These are phyloP conservation scores for Jackrogersella multiformis DNA, from an alignment of 495 filamentous ascomycete species.

Conservation along the genomic window DNA sequence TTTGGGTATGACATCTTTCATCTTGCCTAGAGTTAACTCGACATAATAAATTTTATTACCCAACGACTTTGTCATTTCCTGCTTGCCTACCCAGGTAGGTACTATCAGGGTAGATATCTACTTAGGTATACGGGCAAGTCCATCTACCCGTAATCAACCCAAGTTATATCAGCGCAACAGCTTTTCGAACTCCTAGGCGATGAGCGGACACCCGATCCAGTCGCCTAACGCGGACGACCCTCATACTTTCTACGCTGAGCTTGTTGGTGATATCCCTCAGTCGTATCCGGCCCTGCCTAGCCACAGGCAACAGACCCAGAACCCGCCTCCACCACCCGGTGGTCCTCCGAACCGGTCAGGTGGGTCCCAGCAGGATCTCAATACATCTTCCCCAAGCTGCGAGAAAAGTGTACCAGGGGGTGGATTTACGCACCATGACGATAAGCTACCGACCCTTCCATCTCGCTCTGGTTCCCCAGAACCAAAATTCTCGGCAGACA, in stretches of 20 bases:
- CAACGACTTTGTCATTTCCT: not conserved
- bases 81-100: not conserved
- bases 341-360: slow-evolving; percentile 18
- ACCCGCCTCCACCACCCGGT: slow-evolving; percentile 27
- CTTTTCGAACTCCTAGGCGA: not conserved
- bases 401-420: not conserved
- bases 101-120: no score
- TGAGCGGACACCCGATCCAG: slow-evolving; percentile 35
- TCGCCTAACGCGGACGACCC: slow-evolving; percentile 26
- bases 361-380: not conserved
- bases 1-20: not conserved
- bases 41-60: not conserved
- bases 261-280: slow-evolving; percentile 22
- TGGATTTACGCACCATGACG: slow-evolving; percentile 18
- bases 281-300: slow-evolving; percentile 14
- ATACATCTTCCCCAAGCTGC: slow-evolving; percentile 28
- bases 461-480: slow-evolving; percentile 21
- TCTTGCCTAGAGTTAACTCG: not conserved
- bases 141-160: no score
- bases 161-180: not conserved
- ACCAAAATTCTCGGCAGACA: slow-evolving; percentile 23
- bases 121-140: no score
- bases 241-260: slow-evolving; percentile 29
- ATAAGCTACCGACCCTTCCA: slow-evolving; percentile 29
- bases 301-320: slow-evolving; percentile 5